Evolutionary conservation across 768 basidiomycete genomes (phyloP), one percentile per base, ranked within the genome.

Genomic region (Termitomyces bulborhizus): DNA sequence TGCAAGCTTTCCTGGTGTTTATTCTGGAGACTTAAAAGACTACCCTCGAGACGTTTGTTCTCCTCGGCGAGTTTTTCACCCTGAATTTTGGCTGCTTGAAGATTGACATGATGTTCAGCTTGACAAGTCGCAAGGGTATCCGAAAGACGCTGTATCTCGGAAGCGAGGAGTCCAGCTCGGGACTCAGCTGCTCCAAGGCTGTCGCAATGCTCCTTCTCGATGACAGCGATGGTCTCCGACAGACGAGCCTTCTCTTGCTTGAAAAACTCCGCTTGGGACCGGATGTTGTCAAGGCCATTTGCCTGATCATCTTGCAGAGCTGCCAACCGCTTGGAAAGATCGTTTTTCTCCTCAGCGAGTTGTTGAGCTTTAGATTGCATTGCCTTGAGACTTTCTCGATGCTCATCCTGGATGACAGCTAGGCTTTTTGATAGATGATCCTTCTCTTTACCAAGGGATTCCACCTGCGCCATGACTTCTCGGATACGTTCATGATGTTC

Each of bases 381-480:
- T n/a, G 32, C 46, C 6, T 46, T 13, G 29, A 39, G 37, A 26
- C 29, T 56, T 51, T 40, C 40, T 21, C n/a, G 46, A 51, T 58
- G 57, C 21, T 58, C 44, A 21, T 26, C 31, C 40, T 58, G 53
- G n/a, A 52, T 18, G 6, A 31, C 27, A 13, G 26, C 45, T 9
- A 58, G 26, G 11, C 43, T 55, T n/a, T 51, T 21, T 15, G 54
- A 46, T 5, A 58, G 43, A 26, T 18, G 3, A 40, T 51, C 57
- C 29, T 52, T 58, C 16, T 58, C 57, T 42, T 34, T 45, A n/a
- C 15, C 49, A 44, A 55, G 54, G 3, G 18, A 26, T n/a, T 54
- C 44, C 24, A 31, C 34, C 37, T 54, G 55, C 15, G 45, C 29
- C 18, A 15, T 27, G 5, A 41, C 51, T 31, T 39, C 46, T n/a